Evolutionary conservation across 495 filamentous ascomycete species (phyloP), one percentile per base, ranked within the genome.

Genomic region (Pyronema omphalodes): DNA sequence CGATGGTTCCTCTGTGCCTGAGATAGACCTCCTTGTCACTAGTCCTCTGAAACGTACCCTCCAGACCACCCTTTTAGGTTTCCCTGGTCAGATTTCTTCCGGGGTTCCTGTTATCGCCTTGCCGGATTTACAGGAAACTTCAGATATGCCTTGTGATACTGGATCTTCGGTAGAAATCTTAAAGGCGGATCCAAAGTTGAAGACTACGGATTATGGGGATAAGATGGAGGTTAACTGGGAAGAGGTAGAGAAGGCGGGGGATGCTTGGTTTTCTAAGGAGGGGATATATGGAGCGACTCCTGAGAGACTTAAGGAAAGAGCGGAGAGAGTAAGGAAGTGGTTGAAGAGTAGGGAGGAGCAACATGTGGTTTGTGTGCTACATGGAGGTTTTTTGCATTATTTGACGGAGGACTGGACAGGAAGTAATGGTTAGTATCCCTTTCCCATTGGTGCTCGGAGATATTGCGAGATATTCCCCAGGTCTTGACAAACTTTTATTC

Each of bases 31-130:
- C 50, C 72, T 94, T 1, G 76, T 88, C 14, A 79, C 86, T 44
- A 93, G 86, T 0, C 88, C 89, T 0, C 73, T 94, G 46, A 80
- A 81, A 18, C 81, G 89, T 52, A 93, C 89, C 3, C 69, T 96
- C 35, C 81, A 84, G 65, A 94, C 89, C 0, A 78, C 82, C 5
- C 73, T 94, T 8, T 68, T 79, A 48, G 76, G 75, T 45, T 94
- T 94, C 68, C 71, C 79, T 3, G 66, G 72, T 5, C 70, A 76
- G 48, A 52, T 66, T 3, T n/a, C 37, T 23, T 60, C 55, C 6
- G 70, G 70, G n/a, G 54, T 74, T 39, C 71, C 71, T 29, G 65
- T 93, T 46, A 72, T 85, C 48, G 79, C 82, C 7, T 69, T 94
- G 1, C 84, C 86, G 0, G 84, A 89, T 55, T 64, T 86, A 0